Base-by-base conservation (phyloP, 2,329 filamentous ascomycete genomes). In the Pseudovirgaria hyperparasitica region DNA sequence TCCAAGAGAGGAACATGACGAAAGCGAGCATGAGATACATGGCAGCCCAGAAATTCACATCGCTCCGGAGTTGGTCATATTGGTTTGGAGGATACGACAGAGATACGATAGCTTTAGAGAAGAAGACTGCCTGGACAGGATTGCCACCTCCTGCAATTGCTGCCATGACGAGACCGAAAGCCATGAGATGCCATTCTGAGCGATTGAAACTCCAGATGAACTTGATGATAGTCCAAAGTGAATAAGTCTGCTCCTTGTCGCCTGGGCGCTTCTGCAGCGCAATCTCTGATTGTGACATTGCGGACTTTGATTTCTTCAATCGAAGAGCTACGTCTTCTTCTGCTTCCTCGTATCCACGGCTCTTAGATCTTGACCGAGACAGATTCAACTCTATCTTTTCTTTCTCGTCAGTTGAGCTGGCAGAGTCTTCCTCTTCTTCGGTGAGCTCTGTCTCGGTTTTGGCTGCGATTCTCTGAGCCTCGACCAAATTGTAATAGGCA, bases 1-100 rank as follows among this genome's bases (percentile, higher is more conserved):
- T 45, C 34, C 50, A 43, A 28, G 44, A 44, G 4, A 27, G 24
- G 20, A 39, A 45, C 5, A 42, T 43, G 9, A 38, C 31, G 1
- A 49, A 29, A 6, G 74, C 85, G 29, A 94, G 64, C 68, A 92
- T 85, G 37, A 86, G 66, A 53, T 78, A 93, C 84, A 93, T 92
- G 42, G 75, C 59, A 30, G 73, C 76, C 84, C 84, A 94, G 51
- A 93, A 93, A 46, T 84, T 72, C 12, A 79, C 75, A 32, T 87
- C 70, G 11, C 66, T 61, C 38, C 76, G 70, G 27, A 92, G 64
- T 28, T 72, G 54, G 16, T 48, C 54, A 22, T 62, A 70, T 50
- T 64, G 63, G 19, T 39, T 52, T 10, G 57, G 53, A 15, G 63
- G 70, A 12, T 76, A 57, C 6, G 76, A 71, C 9, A 90, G 64